These are phyloP conservation scores for Tulasnella sp. DNA, from an alignment of 768 basidiomycete species.

Conservation along the genomic window DNA sequence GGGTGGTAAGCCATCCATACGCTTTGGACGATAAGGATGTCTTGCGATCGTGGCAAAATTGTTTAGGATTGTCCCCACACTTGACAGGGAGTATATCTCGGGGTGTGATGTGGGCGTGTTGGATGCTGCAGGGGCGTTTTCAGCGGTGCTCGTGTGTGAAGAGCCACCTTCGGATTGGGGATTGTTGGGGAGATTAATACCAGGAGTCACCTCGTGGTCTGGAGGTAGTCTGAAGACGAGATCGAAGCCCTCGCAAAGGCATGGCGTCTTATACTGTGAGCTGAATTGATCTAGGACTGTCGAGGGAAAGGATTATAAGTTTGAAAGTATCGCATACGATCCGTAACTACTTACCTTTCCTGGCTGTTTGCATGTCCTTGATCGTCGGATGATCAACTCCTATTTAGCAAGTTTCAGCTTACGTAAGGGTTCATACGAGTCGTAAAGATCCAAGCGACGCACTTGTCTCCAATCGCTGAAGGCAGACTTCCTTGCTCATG, in stretches of 20 bases:
- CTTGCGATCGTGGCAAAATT: too few relatives aligned
- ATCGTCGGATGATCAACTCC: slow-evolving; percentile 73
- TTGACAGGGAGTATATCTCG: too few relatives aligned
- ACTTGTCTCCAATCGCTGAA: slow-evolving; percentile 49
- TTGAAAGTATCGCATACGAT: too few relatives aligned
- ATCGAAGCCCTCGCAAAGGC: slow-evolving; percentile 52
- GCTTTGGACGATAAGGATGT: too few relatives aligned
- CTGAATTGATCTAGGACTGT: slow-evolving; percentile 56
- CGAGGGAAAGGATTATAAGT: slow-evolving; percentile 21
- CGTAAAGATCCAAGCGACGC: slow-evolving; percentile 15
- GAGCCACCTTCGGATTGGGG: too few relatives aligned
- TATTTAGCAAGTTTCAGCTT: slow-evolving; percentile 25
- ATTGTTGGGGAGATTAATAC: too few relatives aligned
- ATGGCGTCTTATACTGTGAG: slow-evolving; percentile 47
- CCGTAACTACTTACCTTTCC: slow-evolving; percentile 20
- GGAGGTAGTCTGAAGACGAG: slow-evolving; percentile 32
- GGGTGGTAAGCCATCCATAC: too few relatives aligned
- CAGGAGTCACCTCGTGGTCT: too few relatives aligned
- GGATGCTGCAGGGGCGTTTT: too few relatives aligned
- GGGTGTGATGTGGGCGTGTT: too few relatives aligned
- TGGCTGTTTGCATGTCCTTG: slow-evolving; percentile 24
- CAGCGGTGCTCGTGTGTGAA: too few relatives aligned
- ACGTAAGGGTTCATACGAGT: background rate
- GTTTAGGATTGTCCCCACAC: too few relatives aligned
- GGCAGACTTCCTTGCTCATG: slow-evolving; percentile 57